Conservation (phyloP, 2,329 filamentous ascomycete species). For the Coleophoma eucalyptorum region DNA sequence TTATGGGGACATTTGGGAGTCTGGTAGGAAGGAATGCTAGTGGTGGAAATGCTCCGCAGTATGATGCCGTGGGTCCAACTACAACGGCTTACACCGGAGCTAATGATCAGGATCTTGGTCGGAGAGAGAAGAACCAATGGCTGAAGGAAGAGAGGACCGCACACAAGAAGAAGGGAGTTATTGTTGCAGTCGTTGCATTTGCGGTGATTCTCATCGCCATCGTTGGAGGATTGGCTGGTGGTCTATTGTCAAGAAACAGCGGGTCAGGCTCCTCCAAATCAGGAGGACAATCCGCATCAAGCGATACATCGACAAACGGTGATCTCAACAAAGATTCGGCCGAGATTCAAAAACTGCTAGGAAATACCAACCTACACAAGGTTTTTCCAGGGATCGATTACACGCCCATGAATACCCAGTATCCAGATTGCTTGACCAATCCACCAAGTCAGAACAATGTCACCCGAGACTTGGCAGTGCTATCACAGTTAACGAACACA, state of each 20-base stretch:
- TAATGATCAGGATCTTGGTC: slow-evolving; percentile 15
- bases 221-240: slow-evolving; percentile 70
- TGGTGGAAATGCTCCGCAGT: slow-evolving; percentile 17
- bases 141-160: slow-evolving; percentile 53
- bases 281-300: slow-evolving; percentile 44
- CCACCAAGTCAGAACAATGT: slow-evolving; percentile 92
- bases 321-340: slow-evolving; percentile 70
- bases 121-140: slow-evolving; percentile 63
- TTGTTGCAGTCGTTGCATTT: slow-evolving; percentile 60
- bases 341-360: slow-evolving; percentile 78
- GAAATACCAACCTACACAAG: slow-evolving; percentile 79
- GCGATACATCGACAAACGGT: slow-evolving; percentile 60
- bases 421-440: slow-evolving; percentile 72
- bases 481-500: slow-evolving; percentile 84
- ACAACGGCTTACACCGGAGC: slow-evolving; percentile 11
- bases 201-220: slow-evolving; percentile 68
- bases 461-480: slow-evolving; percentile 83
- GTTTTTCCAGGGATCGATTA: slow-evolving; percentile 97
- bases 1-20: slow-evolving; percentile 23
- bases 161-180: slow-evolving; percentile 66
- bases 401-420: slow-evolving; percentile 87
- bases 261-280: slow-evolving; percentile 15
- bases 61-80: slow-evolving; percentile 19
- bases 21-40: slow-evolving; percentile 24
- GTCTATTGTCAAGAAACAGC: slow-evolving; percentile 58